Evolutionary conservation across 2,329 filamentous ascomycete genomes (phyloP).

Genomic region (Penicillium digitatum): DNA sequence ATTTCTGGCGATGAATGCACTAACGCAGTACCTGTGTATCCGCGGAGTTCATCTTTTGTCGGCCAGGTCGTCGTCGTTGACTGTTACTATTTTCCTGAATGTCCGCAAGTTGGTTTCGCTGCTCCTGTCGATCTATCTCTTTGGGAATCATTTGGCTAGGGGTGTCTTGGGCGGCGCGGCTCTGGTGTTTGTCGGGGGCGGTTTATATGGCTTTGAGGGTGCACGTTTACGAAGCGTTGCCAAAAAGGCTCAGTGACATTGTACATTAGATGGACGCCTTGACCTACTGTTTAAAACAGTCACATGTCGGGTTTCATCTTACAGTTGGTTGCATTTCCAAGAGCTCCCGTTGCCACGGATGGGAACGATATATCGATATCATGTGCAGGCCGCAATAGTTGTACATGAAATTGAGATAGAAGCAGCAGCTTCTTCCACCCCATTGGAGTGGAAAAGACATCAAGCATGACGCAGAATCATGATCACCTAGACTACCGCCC

Average conservation of each 20-base stretch:
- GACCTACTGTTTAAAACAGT: too few species aligned
- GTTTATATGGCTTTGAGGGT: constrained; percentile 76
- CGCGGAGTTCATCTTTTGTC: constrained; percentile 93
- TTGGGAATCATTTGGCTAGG: constrained; percentile 74
- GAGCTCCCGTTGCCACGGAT: neutral
- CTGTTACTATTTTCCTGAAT: constrained; percentile 94
- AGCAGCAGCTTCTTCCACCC: constrained; percentile 13
- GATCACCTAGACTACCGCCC: neutral
- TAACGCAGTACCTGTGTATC: constrained; percentile 93
- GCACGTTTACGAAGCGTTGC: constrained; percentile 31
- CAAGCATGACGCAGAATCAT: constrained; percentile 6
- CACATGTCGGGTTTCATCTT: neutral
- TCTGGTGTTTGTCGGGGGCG: constrained; percentile 87
- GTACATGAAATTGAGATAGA: constrained; percentile 21
- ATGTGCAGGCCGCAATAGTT: constrained; percentile 21
- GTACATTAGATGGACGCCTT: neutral
- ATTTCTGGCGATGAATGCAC: constrained; percentile 52
- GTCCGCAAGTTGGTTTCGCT: constrained; percentile 91
- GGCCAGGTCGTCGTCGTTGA: constrained; percentile 81
- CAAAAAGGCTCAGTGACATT: constrained; percentile 21
- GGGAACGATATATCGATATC: constrained; percentile 12
- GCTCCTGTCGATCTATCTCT: constrained; percentile 86
- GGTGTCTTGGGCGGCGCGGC: constrained; percentile 77
- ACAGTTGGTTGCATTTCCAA: neutral
- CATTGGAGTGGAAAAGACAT: neutral